These are phyloP conservation scores for Aspergillus sergii DNA, from an alignment of 2,329 filamentous ascomycete genomes.

Conservation along the genomic window DNA sequence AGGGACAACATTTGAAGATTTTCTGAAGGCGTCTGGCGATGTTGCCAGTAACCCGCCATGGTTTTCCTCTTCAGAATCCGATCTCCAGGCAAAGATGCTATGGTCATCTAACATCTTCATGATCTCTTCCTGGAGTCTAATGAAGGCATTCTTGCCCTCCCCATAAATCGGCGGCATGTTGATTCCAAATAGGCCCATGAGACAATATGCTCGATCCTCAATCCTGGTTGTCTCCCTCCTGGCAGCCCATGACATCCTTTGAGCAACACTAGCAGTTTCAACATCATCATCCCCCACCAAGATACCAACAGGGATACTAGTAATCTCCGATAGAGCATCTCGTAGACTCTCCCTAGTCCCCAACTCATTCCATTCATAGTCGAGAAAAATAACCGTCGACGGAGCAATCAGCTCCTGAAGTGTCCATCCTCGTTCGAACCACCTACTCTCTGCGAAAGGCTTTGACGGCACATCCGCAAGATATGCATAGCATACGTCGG, in stretches of 20 bases:
- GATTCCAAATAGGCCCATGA: conserved; percentile 49
- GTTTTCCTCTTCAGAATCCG: neutral
- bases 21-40: neutral
- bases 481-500: conserved; percentile 1
- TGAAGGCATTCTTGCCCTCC: conserved; percentile 30
- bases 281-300: neutral
- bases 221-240: conserved; percentile 32
- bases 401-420: conserved; percentile 6
- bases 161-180: conserved; percentile 51
- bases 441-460: neutral
- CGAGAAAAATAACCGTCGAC: neutral
- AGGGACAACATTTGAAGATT: neutral
- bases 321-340: neutral
- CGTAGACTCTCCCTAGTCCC: neutral
- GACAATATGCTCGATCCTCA: conserved; percentile 50
- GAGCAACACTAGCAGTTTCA: conserved; percentile 27
- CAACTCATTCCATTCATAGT: neutral
- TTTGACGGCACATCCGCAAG: neutral
- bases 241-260: conserved; percentile 47
- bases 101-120: conserved; percentile 17
- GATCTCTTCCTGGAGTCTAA: conserved; percentile 20
- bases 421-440: conserved; percentile 5
- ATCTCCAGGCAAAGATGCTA: conserved; percentile 18
- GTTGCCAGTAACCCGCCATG: neutral
- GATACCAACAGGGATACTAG: neutral